phyloP scores from a whole-genome alignment of 1,284 basidiomycete genomes.

The Porogramme epimiltina region DNA sequence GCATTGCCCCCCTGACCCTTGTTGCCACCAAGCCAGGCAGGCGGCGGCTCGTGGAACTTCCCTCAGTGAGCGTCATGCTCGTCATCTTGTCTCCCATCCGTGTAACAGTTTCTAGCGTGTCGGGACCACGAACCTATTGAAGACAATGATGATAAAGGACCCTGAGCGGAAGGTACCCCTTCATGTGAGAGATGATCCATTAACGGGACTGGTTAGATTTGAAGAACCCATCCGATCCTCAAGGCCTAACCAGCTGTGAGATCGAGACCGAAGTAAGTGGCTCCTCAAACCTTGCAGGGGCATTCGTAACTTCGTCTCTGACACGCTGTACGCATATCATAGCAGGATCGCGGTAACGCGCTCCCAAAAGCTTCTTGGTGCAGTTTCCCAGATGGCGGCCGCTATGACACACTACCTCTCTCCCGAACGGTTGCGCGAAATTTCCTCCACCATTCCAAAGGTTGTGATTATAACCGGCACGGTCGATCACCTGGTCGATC shows the following conservation, averaged over 20 bases:
- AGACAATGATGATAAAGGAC: conserved; percentile 51
- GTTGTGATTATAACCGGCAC: conserved; percentile 78
- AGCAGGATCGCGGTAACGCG: conserved; percentile 57
- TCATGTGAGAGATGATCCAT: conserved; percentile 62
- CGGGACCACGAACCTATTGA: conserved; percentile 15
- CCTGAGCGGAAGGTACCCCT: conserved; percentile 52
- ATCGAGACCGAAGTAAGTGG: conserved; percentile 50
- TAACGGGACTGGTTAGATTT: conserved; percentile 60
- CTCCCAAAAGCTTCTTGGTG: conserved; percentile 63
- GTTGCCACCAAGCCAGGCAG: conserved; percentile 75
- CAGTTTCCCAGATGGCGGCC: conserved; percentile 77
- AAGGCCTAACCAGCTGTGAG: conserved; percentile 64
- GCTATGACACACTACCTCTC: conserved; percentile 70
- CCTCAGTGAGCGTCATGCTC: conserved; percentile 48
- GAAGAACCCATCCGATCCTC: conserved; percentile 47
- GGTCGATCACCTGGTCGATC: conserved; percentile 66
- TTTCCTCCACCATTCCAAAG: conserved; percentile 60
- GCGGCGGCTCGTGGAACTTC: conserved; percentile 53
- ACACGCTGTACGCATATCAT: conserved; percentile 43
- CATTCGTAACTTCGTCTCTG: not conserved
- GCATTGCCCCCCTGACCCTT: conserved; percentile 68
- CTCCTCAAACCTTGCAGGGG: not conserved
- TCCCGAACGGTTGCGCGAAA: conserved; percentile 51
- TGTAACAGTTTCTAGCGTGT: conserved; percentile 1
- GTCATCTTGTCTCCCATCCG: not conserved